Evolutionary conservation across 2,329 filamentous ascomycete genomes (phyloP), one percentile per base, ranked within the genome.

Genomic region (Rachicladosporium sp.): DNA sequence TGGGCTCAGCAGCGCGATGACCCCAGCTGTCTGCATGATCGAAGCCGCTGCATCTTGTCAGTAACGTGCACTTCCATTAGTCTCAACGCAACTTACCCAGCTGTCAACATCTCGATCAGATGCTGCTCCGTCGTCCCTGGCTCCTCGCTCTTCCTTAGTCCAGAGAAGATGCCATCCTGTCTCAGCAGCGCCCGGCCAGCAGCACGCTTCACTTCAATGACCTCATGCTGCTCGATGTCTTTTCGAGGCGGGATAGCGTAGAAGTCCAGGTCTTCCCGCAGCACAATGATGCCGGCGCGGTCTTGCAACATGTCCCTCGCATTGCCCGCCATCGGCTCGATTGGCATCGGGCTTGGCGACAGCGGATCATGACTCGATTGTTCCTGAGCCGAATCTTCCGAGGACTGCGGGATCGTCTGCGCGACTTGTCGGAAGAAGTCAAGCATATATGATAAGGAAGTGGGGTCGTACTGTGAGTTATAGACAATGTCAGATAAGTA

Each of bases 41-140:
- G 67, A 98, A 98, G 30, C 91, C 91, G 51, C 91, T 96, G 50
- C 7, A 10, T 8, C 5, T 10, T 15, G 6, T 33, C 9, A 15
- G 11, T 10, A 19, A 19, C 15, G 15, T 19, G 15, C 15, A 19
- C 5, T 33, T 7, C 6, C 31, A 13, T 36, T 9, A 10, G 3
- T 27, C 12, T n/a, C 9, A 36, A 21, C 13, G 27, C 10, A 12
- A 30, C 81, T 65, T 71, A 96, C 89, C 89, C 91, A 57, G 91
- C 91, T 40, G 91, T 98, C 63, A 98, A 66, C 91, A 98, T 98
- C 68, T 98, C 91, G 55, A 98, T 98, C 30, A 98, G 71, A 68
- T 98, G 91, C 51, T 94, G 91, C 64, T 98, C 91, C 0, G 91
- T 98, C 11, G 89, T 95, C 12, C 91, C 91, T 11, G 84, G 80